Evolutionary conservation across 2,329 filamentous ascomycete species (phyloP), one percentile per base, ranked within the genome.

Genomic region (Xylariaceae sp.): DNA sequence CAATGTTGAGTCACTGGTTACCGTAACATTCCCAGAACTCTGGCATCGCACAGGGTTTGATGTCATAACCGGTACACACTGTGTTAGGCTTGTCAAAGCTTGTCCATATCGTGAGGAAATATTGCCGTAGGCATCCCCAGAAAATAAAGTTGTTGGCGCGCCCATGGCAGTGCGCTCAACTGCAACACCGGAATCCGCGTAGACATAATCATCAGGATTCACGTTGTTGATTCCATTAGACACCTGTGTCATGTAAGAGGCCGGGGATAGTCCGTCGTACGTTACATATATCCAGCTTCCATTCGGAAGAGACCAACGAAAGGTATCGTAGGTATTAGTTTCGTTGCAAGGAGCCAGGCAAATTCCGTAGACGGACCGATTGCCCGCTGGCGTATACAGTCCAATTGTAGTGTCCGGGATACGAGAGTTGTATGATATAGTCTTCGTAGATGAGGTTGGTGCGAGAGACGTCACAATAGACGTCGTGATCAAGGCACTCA

Each of bases 11-110:
- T 36, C 10, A 10, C 10, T 19, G 10, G 16, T 4, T 2, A 22
- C 27, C 4, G 42, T 44, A 8, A 44, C 23, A 20, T 32, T 44
- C 5, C 42, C 42, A n/a, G 22, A 27, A 12, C 12, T 23, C n/a
- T 40, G 17, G 21, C 42, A 45, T 16, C 42, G 19, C 8, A 45
- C 42, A 8, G 42, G 42, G 22, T 45, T 44, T 16, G 19, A 29
- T 40, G 27, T 39, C 6, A 45, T 39, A 16, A 45, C 23, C 3
- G 42, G 42, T 32, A 45, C 42, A 16, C 42, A 45, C 35, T 45
- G 42, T 2, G 35, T 45, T 14, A 36, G 22, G 12, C 20, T 33
- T 10, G 40, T 14, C 21, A 40, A 25, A 14, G 42, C 42, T 7
- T 45, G 17, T 8, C 36, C 36, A n/a, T 45, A 45, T 8, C n/a